Evolutionary conservation across 2,329 filamentous ascomycete species (phyloP).

Genomic region (Diaporthe sp.): DNA sequence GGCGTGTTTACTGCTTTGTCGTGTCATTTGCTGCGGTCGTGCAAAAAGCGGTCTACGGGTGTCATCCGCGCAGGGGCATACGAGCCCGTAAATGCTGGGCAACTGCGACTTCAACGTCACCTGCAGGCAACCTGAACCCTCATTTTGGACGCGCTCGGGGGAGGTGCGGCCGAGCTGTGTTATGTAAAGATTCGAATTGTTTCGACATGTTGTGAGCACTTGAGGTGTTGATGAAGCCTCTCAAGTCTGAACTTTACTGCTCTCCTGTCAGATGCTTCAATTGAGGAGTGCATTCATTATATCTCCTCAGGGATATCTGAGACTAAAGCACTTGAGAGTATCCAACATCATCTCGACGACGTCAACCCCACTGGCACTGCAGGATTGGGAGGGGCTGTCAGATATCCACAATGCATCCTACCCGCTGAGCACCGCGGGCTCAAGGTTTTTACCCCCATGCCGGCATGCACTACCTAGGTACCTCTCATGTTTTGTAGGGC

Average conservation of each 20-base stretch:
- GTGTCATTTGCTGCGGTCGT: not conserved
- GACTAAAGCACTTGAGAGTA: not conserved
- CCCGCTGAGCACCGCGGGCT: not conserved
- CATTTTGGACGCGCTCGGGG: not conserved
- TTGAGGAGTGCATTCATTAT: not conserved
- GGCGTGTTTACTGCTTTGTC: not conserved
- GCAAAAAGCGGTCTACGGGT: constrained; percentile 21
- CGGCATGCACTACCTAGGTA: not conserved
- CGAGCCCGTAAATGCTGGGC: not conserved
- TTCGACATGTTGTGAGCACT: no score
- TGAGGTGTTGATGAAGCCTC: no score
- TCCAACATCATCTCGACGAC: not conserved
- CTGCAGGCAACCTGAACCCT: constrained; percentile 2
- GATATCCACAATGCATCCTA: not conserved
- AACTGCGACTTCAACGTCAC: not conserved
- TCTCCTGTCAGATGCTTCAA: no score
- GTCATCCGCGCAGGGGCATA: constrained; percentile 6
- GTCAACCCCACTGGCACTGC: not conserved
- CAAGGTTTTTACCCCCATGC: not conserved
- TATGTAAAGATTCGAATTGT: no score
- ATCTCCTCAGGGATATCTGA: not conserved
- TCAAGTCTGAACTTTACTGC: no score
- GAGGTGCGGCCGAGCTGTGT: constrained; percentile 2
- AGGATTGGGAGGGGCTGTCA: not conserved
- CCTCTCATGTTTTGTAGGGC: not conserved